Percentiles rank a stretch among this genome's conserved stretches.
Evolutionary conservation across 805 yeast species (phyloP).

Genomic region (Cyberlindnera americana): DNA sequence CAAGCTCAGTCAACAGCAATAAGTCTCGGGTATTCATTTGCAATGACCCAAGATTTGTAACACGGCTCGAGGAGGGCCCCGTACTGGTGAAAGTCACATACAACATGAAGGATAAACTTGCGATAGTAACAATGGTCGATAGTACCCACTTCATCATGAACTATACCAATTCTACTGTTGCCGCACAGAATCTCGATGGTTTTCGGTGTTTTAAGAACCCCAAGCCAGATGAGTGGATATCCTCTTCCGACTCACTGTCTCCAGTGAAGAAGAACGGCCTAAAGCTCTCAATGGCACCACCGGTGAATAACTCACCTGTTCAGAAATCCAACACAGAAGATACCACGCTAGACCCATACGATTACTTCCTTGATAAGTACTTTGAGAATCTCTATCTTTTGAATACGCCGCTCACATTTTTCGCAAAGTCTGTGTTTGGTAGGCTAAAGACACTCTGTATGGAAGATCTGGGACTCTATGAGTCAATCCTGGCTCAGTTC

Average conservation of each 20-base stretch:
- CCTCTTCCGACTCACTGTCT: not conserved
- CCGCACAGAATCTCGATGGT: too few relatives aligned
- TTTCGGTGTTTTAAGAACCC: not conserved
- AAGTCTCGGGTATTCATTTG: slow-evolving; percentile 20
- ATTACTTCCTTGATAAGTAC: slow-evolving; percentile 31
- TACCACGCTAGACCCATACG: slow-evolving; percentile 24
- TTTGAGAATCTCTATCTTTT: slow-evolving; percentile 34
- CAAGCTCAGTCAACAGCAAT: slow-evolving; percentile 17
- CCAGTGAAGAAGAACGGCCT: slow-evolving; percentile 12
- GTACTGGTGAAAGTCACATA: slow-evolving; percentile 17
- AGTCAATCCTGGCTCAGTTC: slow-evolving; percentile 29
- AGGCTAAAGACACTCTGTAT: slow-evolving; percentile 43
- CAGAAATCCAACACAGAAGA: slow-evolving; percentile 14
- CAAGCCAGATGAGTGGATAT: slow-evolving; percentile 3
- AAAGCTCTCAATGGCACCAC: slow-evolving; percentile 26
- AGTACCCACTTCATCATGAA: slow-evolving; percentile 5
- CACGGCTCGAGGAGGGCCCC: slow-evolving; percentile 6
- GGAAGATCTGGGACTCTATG: slow-evolving; percentile 22
- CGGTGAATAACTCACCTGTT: slow-evolving; percentile 18
- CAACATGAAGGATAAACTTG: slow-evolving; percentile 22
- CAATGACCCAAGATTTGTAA: slow-evolving; percentile 1
- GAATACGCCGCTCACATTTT: slow-evolving; percentile 35
- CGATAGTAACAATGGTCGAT: slow-evolving; percentile 10
- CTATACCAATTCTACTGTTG: slow-evolving; percentile 9
- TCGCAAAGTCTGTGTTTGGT: slow-evolving; percentile 47